These are phyloP conservation scores for Penicillium coffeae DNA, from an alignment of 495 filamentous ascomycete species.

Conservation along the genomic window DNA sequence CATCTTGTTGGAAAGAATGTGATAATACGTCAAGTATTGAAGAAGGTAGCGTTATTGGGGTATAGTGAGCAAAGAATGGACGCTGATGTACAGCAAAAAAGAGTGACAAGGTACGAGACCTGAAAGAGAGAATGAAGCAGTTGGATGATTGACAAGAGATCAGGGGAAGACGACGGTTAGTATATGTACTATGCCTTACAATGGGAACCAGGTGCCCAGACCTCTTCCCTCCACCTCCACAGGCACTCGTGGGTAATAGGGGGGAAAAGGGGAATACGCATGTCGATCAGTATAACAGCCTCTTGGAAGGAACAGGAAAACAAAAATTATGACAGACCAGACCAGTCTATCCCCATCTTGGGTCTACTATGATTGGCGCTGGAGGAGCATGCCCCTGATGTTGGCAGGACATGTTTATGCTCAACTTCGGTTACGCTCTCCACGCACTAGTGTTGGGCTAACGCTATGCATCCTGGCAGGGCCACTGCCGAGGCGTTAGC, in stretches of 20 bases:
- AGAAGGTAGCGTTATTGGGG: conserved; percentile 3
- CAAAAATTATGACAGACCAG: background rate
- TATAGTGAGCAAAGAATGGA: conserved; percentile 20
- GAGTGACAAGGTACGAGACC: conserved; percentile 14
- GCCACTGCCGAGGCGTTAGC: background rate
- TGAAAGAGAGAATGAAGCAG: conserved; percentile 16
- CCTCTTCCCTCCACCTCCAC: background rate
- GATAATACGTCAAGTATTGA: conserved; percentile 11
- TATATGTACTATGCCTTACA: background rate
- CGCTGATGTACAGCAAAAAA: conserved; percentile 23
- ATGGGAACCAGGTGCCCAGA: background rate
- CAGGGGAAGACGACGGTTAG: background rate
- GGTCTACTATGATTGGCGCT: background rate
- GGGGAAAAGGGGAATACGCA: background rate
- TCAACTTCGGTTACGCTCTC: background rate
- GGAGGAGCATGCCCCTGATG: background rate
- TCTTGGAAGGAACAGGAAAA: background rate
- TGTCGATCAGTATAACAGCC: background rate
- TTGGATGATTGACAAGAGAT: conserved; percentile 2
- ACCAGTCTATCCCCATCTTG: background rate
- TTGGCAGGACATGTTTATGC: background rate
- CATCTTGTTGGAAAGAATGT: conserved; percentile 22
- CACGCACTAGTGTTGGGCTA: background rate
- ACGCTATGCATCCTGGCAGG: background rate
- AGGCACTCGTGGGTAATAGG: background rate